Conservation (phyloP, 371 early-diverging fungal genomes). For the Saksenaea oblongispora region DNA sequence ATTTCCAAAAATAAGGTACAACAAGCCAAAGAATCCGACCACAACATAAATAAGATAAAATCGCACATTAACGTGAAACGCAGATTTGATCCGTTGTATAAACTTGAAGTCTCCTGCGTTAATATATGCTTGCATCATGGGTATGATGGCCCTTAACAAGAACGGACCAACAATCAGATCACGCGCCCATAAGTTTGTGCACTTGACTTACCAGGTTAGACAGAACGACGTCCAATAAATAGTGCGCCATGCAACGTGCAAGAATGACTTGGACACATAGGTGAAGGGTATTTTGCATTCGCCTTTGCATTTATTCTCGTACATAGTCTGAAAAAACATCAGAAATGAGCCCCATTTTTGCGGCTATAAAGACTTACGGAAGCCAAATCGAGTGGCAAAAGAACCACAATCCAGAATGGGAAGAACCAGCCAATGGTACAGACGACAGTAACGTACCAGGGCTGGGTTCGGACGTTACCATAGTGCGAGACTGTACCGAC, state of each 20-base stretch:
- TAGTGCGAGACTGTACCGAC: slow-evolving; percentile 68
- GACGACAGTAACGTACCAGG: slow-evolving; percentile 71
- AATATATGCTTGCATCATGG: slow-evolving; percentile 83
- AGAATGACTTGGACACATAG: slow-evolving; percentile 69
- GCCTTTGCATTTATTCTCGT: slow-evolving; percentile 58
- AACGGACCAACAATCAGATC: not conserved
- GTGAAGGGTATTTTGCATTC: slow-evolving; percentile 76
- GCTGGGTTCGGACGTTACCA: slow-evolving; percentile 65
- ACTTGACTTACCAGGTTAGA: slow-evolving; percentile 74
- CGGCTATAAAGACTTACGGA: slow-evolving; percentile 62
- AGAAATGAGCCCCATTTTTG: not conserved
- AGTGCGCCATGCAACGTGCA: slow-evolving; percentile 79
- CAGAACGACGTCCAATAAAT: slow-evolving; percentile 92
- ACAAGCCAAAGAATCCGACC: slow-evolving; percentile 63
- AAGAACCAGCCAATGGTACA: slow-evolving; percentile 81
- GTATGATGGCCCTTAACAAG: slow-evolving; percentile 72
- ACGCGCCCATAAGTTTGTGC: not conserved
- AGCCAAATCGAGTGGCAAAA: slow-evolving; percentile 88
- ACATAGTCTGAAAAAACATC: slow-evolving; percentile 60
- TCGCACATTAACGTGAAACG: slow-evolving; percentile 76
- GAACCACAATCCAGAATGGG: slow-evolving; percentile 86
- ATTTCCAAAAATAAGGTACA: slow-evolving; percentile 72
- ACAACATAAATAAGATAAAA: slow-evolving; percentile 66
- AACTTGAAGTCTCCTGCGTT: slow-evolving; percentile 84
- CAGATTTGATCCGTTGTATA: slow-evolving; percentile 61